phyloP scores from a whole-genome alignment of 306 rosid species.

The Citrullus colocynthis region DNA sequence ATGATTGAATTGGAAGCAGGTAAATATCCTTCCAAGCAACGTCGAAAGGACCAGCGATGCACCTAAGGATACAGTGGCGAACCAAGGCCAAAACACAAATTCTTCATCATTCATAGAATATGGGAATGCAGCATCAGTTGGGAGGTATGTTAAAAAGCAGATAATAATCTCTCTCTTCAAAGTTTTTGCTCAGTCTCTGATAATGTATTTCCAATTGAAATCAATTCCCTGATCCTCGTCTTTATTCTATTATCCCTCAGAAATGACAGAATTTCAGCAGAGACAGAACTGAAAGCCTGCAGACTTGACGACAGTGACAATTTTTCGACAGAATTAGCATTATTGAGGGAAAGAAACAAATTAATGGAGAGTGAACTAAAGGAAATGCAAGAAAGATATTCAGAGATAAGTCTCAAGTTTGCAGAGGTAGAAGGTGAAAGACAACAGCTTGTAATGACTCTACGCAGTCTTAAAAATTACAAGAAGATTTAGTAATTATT shows the following conservation, averaged over 20 bases:
- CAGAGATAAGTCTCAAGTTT: slow-evolving; percentile 91
- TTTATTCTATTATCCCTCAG: slow-evolving; percentile 11
- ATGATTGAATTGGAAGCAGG: slow-evolving; percentile 21
- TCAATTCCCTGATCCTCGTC: background rate
- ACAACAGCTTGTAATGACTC: slow-evolving; percentile 85
- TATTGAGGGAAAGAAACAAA: slow-evolving; percentile 51
- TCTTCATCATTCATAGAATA: slow-evolving; percentile 16
- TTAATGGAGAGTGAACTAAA: slow-evolving; percentile 83
- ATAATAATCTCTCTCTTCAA: background rate
- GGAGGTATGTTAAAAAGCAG: slow-evolving; percentile 25
- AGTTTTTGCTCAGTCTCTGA: background rate
- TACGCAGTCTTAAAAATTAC: slow-evolving; percentile 57
- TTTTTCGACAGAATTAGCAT: slow-evolving; percentile 26
- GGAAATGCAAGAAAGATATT: slow-evolving; percentile 98
- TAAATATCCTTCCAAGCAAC: slow-evolving; percentile 14
- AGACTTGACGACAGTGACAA: slow-evolving; percentile 10
- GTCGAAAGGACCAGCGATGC: background rate
- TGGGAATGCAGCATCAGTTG: slow-evolving; percentile 17
- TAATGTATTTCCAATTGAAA: background rate
- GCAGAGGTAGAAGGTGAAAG: slow-evolving; percentile 99
- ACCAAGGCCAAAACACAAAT: background rate
- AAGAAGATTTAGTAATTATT: slow-evolving; percentile 29
- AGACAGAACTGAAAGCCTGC: slow-evolving; percentile 15
- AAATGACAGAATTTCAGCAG: slow-evolving; percentile 20
- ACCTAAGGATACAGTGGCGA: background rate